phyloP scores from a whole-genome alignment of 1,139 yeast genomes.

The Lodderomyces metapsilosis region DNA sequence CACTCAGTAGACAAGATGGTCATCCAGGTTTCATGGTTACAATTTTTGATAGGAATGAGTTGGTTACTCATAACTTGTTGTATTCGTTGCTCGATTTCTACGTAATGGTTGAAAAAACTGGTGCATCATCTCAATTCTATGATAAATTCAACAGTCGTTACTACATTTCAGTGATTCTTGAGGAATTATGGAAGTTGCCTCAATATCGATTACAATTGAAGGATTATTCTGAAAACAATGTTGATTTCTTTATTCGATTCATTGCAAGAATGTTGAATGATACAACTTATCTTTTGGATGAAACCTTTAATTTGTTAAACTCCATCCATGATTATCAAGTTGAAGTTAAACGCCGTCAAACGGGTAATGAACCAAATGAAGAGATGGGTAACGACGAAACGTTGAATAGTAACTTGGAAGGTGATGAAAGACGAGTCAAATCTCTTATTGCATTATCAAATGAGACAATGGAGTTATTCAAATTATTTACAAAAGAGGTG shows the following conservation, averaged over 20 bases:
- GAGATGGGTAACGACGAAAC: constrained; percentile 63
- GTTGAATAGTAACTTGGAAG: constrained; percentile 49
- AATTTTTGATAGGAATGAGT: constrained; percentile 60
- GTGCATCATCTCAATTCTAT: constrained; percentile 91
- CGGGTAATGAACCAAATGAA: constrained; percentile 28
- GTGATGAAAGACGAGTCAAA: constrained; percentile 74
- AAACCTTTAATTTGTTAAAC: constrained; percentile 75
- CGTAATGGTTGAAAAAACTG: constrained; percentile 94
- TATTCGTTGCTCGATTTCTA: constrained; percentile 86
- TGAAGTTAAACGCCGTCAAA: constrained; percentile 40
- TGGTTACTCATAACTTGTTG: constrained; percentile 65
- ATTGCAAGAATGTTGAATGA: constrained; percentile 95
- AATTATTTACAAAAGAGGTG: constrained; percentile 79
- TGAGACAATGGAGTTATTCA: constrained; percentile 76
- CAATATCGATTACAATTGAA: constrained; percentile 66
- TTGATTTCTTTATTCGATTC: constrained; percentile 84
- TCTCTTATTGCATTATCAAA: constrained; percentile 83
- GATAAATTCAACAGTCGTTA: constrained; percentile 92
- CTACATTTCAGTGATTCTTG: constrained; percentile 79
- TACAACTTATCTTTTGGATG: constrained; percentile 87
- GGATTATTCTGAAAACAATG: constrained; percentile 61
- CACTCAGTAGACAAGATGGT: constrained; percentile 57
- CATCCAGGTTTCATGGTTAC: constrained; percentile 71
- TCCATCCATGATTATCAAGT: constrained; percentile 73
- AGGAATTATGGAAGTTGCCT: constrained; percentile 77